Conservation (phyloP, 1,284 basidiomycete species). For the Gomphus bonarii region DNA sequence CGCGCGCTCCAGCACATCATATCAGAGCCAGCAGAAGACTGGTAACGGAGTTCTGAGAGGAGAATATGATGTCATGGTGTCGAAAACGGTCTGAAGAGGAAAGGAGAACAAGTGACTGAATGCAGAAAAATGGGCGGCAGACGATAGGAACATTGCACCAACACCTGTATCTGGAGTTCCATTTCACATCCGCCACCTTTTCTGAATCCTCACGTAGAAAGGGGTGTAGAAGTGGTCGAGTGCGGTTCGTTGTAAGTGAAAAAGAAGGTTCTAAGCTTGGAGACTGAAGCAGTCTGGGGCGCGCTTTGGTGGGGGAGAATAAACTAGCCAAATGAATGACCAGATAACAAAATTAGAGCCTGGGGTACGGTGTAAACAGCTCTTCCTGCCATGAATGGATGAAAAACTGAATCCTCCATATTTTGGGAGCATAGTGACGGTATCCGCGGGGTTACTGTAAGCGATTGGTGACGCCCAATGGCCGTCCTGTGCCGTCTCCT, state of each 20-base stretch:
- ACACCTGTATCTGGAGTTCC: background rate
- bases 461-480: background rate
- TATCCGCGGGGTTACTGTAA: background rate
- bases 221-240: background rate
- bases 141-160: background rate
- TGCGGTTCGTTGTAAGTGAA: no score
- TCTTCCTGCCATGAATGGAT: background rate
- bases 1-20: background rate
- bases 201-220: background rate
- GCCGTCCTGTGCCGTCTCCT: background rate
- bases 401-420: background rate
- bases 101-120: background rate
- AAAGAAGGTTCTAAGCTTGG: no score
- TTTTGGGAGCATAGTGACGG: background rate
- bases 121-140: background rate
- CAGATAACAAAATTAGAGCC: background rate
- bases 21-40: background rate
- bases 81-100: background rate
- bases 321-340: no score
- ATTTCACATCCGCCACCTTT: background rate
- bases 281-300: no score
- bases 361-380: background rate
- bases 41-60: background rate
- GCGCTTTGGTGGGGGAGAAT: no score
- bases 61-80: background rate